Conservation (phyloP, 257 asterid genomes). For the Ehretia macrophylla region DNA sequence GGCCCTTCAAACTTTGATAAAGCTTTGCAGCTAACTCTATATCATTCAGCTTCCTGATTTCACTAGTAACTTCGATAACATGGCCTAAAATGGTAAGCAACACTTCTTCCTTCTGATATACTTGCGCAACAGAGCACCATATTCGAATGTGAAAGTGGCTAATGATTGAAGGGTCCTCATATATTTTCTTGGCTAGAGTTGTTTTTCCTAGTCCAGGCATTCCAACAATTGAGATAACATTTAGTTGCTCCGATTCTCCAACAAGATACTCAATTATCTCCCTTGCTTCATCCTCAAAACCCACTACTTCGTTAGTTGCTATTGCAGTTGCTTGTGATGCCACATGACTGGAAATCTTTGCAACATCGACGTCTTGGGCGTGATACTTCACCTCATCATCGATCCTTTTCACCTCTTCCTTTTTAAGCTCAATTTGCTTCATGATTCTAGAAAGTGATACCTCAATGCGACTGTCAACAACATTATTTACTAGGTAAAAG, state of each 20-base stretch:
- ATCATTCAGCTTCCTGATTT: not conserved
- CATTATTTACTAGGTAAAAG: not conserved
- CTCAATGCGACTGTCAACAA: not conserved
- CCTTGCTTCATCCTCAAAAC: not conserved
- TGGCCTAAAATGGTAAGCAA: not conserved
- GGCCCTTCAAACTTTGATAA: not conserved
- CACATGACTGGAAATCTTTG: not conserved
- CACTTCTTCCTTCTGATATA: not conserved
- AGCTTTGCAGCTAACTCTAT: not conserved
- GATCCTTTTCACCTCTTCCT: not conserved
- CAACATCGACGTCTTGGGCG: not conserved
- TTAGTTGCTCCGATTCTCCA: not conserved
- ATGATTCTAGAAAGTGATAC: not conserved
- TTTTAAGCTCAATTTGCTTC: not conserved
- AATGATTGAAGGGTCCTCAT: not conserved
- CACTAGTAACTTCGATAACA: not conserved
- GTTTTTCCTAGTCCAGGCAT: slow-evolving; percentile 21
- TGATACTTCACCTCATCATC: not conserved
- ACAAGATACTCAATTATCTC: not conserved
- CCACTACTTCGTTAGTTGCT: not conserved
- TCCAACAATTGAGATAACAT: slow-evolving; percentile 10
- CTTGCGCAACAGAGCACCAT: slow-evolving; percentile 4
- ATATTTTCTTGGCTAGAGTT: not conserved
- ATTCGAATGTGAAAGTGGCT: not conserved
- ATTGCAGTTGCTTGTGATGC: not conserved